Conservation (phyloP, 805 yeast genomes). For the Lachancea dasiensis region DNA sequence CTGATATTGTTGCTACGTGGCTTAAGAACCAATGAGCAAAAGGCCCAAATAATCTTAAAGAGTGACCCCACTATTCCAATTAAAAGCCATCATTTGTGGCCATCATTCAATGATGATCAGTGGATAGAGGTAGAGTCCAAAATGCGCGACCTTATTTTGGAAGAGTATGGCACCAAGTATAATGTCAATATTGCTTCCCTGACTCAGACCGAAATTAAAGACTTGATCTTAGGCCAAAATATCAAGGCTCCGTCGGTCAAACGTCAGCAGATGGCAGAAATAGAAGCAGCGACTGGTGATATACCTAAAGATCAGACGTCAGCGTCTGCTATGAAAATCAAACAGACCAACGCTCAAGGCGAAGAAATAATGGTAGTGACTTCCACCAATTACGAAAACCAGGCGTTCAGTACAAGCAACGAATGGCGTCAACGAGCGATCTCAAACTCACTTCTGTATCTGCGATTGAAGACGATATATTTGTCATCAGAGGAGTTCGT, state of each 20-base stretch:
- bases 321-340: slow-evolving; percentile 71
- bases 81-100: slow-evolving; percentile 87
- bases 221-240: slow-evolving; percentile 90
- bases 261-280: slow-evolving; percentile 77
- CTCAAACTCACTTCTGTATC: slow-evolving; percentile 62
- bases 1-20: slow-evolving; percentile 78
- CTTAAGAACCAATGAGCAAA: slow-evolving; percentile 67
- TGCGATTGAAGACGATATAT: slow-evolving; percentile 70
- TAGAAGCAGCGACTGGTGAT: slow-evolving; percentile 47
- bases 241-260: slow-evolving; percentile 83
- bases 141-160: slow-evolving; percentile 78
- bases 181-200: slow-evolving; percentile 79
- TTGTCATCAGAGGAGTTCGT: slow-evolving; percentile 63
- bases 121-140: slow-evolving; percentile 89
- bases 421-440: slow-evolving; percentile 91
- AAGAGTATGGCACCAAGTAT: slow-evolving; percentile 79
- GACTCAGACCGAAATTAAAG: slow-evolving; percentile 91
- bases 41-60: slow-evolving; percentile 64
- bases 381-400: slow-evolving; percentile 81
- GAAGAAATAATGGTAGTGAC: slow-evolving; percentile 94
- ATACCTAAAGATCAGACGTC: slow-evolving; percentile 41
- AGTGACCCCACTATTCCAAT: slow-evolving; percentile 70
- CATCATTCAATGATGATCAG: slow-evolving; percentile 77
- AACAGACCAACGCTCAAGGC: slow-evolving; percentile 87
- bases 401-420: slow-evolving; percentile 71